Evolutionary conservation across 106 monocot species (phyloP), one percentile per base, ranked within the genome.

Genomic region (Apostasia shenzhenica): DNA sequence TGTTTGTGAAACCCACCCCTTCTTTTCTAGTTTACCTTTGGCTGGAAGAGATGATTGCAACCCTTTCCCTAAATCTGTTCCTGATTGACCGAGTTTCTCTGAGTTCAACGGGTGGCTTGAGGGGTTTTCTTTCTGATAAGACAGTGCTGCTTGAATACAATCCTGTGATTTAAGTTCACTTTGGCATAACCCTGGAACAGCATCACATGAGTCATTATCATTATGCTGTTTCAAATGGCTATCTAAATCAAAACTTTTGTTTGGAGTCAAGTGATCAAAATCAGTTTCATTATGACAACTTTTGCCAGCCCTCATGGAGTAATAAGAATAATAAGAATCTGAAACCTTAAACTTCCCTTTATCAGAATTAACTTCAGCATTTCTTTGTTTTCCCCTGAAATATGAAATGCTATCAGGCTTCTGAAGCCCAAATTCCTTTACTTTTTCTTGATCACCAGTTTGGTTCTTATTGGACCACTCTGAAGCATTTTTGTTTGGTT

Each of bases 291-390:
- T 9, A 10, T 8, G 55, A 12, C 49, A 51, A 14, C 9, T 39
- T 3, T 8, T 64, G 9, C 51, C 73, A 54, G 67, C 53, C 56
- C 74, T 63, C 12, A 14, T 12, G 52, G 73, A 65, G 57, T n/a
- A 49, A 1, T 66, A 56, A 46, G 59, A 70, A 63, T 8, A 58
- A 52, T 55, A 5, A 14, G 72, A 59, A 72, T 72, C 61, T 8
- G 76, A 73, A 56, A 54, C 62, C 69, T 82, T 82, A 37, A 44
- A 9, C 61, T 76, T 79, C 41, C 48, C 66, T 74, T 63, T 55
- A 47, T 55, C 63, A 39, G 59, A 49, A 71, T 72, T 75, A 56
- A 38, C 54, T 45, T 82, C 73, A 68, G 76, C 66, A 56, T 4
- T 76, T 69, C 41, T 62, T 14, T 66, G 52, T 61, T 67, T 81